Evolutionary conservation across 306 rosid species (phyloP).

Genomic region (Amphicarpaea edgeworthii): DNA sequence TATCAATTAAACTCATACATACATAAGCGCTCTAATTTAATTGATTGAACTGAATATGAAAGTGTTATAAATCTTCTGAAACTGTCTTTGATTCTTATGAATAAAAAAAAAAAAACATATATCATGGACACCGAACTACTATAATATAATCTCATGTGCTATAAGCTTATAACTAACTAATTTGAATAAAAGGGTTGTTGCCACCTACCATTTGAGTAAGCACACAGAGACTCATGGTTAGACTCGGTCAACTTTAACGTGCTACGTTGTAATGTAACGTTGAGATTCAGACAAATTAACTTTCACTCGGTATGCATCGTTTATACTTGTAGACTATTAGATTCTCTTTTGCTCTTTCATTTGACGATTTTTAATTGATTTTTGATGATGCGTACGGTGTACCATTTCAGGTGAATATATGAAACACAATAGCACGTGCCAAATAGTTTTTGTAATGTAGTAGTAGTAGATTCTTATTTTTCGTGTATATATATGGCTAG

Average conservation of each 20-base stretch:
- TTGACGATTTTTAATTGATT: neutral
- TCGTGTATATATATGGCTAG: too few relatives aligned
- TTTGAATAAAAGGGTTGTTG: conserved; percentile 32
- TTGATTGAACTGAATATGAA: too few relatives aligned
- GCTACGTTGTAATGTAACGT: conserved; percentile 1
- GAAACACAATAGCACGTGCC: neutral
- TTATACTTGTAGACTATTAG: conserved; percentile 5
- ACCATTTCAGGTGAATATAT: neutral
- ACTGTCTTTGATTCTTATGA: too few relatives aligned
- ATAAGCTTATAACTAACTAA: neutral
- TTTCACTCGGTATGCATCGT: neutral
- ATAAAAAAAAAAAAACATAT: too few relatives aligned
- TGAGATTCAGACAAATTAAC: conserved; percentile 2
- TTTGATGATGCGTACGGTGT: neutral
- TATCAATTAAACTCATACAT: neutral
- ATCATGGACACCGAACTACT: neutral
- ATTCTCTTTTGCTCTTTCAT: neutral
- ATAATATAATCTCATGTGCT: neutral
- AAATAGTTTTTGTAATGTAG: neutral
- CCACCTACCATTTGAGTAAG: conserved; percentile 10
- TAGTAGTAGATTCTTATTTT: neutral
- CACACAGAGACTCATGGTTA: neutral
- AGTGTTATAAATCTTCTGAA: too few relatives aligned
- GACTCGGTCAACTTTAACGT: conserved; percentile 26
- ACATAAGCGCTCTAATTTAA: too few relatives aligned